A percentile compares a stretch with the other conserved stretches of the same genome.
Evolutionary conservation across 352 stramenopile species (phyloP).

Genomic region (Aphanomyces invadans): DNA sequence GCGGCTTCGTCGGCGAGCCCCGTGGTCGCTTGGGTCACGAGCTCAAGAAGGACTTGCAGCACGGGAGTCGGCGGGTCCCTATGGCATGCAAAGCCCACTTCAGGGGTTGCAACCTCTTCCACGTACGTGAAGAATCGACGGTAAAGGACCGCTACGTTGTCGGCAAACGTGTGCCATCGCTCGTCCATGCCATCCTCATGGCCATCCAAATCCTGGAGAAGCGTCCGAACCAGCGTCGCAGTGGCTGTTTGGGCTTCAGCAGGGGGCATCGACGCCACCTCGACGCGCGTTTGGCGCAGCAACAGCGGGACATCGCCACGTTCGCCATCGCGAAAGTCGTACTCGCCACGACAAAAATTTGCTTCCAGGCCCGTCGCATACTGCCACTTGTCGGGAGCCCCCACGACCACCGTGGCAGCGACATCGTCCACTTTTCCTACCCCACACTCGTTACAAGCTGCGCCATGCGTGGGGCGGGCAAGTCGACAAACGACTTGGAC

Average conservation of each 20-base stretch:
- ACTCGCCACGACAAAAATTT: constrained; percentile 39
- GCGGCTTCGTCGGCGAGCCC: neutral
- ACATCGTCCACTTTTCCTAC: constrained; percentile 47
- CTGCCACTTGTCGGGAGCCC: neutral
- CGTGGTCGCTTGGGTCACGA: neutral
- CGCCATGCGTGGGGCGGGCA: too few species aligned
- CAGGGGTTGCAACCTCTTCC: too few species aligned
- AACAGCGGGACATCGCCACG: constrained; percentile 29
- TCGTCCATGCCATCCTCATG: constrained; percentile 42
- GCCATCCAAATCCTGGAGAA: constrained; percentile 33
- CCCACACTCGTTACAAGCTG: too few species aligned
- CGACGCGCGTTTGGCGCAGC: constrained; percentile 29
- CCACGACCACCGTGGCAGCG: too few species aligned
- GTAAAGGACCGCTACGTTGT: constrained; percentile 44
- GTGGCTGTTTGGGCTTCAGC: constrained; percentile 24
- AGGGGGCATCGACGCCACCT: too few species aligned
- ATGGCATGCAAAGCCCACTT: neutral
- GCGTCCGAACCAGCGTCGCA: constrained; percentile 27
- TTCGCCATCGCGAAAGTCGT: constrained; percentile 47
- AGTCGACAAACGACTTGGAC: too few species aligned
- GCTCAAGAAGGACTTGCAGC: neutral
- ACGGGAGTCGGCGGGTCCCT: neutral
- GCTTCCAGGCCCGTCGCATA: constrained; percentile 40
- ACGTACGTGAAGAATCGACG: constrained; percentile 33
- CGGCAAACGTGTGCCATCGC: constrained; percentile 36